Base-by-base conservation (phyloP, 106 monocot species). In the Acanthochlamys bracteata region DNA sequence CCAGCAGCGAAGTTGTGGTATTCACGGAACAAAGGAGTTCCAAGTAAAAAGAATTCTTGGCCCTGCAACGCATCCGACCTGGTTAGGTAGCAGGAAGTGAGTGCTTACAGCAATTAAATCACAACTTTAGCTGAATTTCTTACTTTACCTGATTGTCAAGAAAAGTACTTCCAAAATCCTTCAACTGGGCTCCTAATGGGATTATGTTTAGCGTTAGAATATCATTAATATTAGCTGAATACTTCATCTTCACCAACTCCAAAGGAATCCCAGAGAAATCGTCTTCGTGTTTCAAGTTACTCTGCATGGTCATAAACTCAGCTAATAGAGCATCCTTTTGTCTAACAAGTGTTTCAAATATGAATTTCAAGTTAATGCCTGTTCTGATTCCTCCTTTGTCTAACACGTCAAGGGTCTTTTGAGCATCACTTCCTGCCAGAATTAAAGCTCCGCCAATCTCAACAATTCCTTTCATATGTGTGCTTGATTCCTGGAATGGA, bases 111-210 rank as follows among this genome's bases (percentile, higher is more conserved):
- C 61, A 67, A 39, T 52, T 43, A 4, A 59, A 55, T 22, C 20
- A 19, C 55, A 55, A 20, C 3, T 10, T 21, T 55, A 55, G 57
- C 39, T 42, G 13, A 43, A 61, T 11, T 33, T 33, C 4, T 33
- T n/a, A 59, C 60, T 60, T n/a, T 84, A 87, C 89, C 85, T 86
- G 73, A 13, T 22, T 9, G 24, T 42, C 20, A 25, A 25, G 72
- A 49, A 74, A 70, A 39, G 46, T 47, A 14, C 69, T 20, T 23
- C 71, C 74, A 65, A 81, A 94, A 46, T 94, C 83, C 66, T 33
- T 74, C 80, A 87, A 85, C 51, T 63, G 64, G 70, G 85, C 80
- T 27, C 96, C 88, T 0, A 91, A 61, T 25, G 91, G 91, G 66
- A 78, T 59, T 27, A 75, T 3, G 56, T 71, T 67, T 25, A 83